Evolutionary conservation across 331 rosid genomes (phyloP).

Genomic region (Malus hybrid): DNA sequence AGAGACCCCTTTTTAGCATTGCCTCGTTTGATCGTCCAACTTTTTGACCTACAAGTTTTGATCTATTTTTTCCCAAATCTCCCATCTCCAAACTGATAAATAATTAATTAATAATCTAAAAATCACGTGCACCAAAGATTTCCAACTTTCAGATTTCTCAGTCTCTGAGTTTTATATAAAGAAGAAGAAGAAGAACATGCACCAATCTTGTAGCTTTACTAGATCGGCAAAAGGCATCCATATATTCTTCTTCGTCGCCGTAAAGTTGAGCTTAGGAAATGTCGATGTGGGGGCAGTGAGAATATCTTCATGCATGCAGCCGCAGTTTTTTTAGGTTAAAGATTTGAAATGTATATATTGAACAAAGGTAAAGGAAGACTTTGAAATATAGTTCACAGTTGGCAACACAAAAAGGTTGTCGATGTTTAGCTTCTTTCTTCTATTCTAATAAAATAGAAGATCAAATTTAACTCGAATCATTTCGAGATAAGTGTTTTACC

Average conservation of each 20-base stretch:
- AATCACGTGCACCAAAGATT: neutral
- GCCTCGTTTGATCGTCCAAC: neutral
- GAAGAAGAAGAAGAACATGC: neutral
- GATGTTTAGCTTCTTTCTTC: too few relatives aligned
- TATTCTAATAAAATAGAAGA: neutral
- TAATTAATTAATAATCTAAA: neutral
- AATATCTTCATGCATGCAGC: neutral
- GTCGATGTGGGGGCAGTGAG: constrained; percentile 2
- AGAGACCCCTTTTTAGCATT: neutral
- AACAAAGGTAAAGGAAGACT: neutral
- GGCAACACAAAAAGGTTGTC: neutral
- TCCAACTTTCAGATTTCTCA: constrained; percentile 10
- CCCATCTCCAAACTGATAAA: neutral
- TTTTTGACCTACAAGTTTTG: neutral
- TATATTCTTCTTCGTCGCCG: neutral
- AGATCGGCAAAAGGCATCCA: constrained; percentile 1
- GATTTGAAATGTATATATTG: neutral
- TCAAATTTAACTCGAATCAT: neutral
- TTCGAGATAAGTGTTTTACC: neutral
- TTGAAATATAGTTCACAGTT: neutral
- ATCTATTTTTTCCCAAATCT: constrained; percentile 2
- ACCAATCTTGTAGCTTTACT: neutral
- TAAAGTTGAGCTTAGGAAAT: neutral
- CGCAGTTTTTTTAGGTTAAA: neutral
- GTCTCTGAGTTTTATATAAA: constrained; percentile 7